Conservation (phyloP, 192 early-diverging fungal genomes). For the Coemansia sp. region DNA sequence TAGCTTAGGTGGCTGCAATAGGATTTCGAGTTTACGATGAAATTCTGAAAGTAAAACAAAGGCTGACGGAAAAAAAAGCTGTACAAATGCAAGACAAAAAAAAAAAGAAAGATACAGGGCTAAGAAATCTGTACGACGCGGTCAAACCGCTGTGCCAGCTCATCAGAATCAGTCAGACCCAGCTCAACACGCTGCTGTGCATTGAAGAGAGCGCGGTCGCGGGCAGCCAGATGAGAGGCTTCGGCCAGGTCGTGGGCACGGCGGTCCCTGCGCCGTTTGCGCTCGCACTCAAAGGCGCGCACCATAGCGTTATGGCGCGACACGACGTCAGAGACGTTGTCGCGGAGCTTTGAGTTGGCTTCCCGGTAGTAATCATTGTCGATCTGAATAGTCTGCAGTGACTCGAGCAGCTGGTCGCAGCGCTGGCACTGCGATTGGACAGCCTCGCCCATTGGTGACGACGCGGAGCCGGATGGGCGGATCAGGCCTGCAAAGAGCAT, state of each 20-base stretch:
- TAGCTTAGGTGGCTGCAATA: too few species aligned
- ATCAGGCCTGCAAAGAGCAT: slow-evolving; percentile 43
- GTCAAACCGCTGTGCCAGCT: slow-evolving; percentile 13
- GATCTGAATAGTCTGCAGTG: slow-evolving; percentile 29
- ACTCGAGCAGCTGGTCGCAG: slow-evolving; percentile 38
- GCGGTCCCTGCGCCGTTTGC: slow-evolving; percentile 21
- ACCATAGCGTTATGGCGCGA: slow-evolving; percentile 55
- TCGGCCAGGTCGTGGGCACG: slow-evolving; percentile 23
- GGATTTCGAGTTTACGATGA: too few species aligned
- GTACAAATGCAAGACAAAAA: neutral
- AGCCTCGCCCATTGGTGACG: neutral
- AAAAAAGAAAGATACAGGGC: neutral
- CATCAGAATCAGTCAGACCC: neutral
- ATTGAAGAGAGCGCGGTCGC: slow-evolving; percentile 28
- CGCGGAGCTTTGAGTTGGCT: slow-evolving; percentile 48
- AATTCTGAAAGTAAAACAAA: too few species aligned
- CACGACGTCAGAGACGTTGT: slow-evolving; percentile 26
- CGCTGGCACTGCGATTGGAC: slow-evolving; percentile 14
- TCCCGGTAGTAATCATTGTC: slow-evolving; percentile 58
- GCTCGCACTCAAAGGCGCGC: slow-evolving; percentile 41
- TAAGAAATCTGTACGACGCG: slow-evolving; percentile 12
- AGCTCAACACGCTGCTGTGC: slow-evolving; percentile 25
- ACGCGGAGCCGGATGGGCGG: slow-evolving; percentile 10
- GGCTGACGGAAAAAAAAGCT: neutral
- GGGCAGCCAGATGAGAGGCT: slow-evolving; percentile 23